A percentile compares a stretch with the other conserved stretches of the same genome.
Evolutionary conservation across 116 monocot genomes (phyloP).

Genomic region (Phalaenopsis hybrid): DNA sequence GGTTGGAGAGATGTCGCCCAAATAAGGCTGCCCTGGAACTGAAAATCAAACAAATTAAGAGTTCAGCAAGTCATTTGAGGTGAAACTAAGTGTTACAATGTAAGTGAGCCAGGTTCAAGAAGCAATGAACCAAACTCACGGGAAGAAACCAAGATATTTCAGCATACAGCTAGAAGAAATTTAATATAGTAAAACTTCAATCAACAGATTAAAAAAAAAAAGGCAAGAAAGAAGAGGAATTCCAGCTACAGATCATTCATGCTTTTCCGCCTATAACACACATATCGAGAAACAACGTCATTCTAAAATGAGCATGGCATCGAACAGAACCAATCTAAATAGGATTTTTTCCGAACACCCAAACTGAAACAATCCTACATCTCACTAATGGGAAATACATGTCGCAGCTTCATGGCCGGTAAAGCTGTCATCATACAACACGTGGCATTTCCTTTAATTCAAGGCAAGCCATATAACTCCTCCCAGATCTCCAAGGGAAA

Average conservation of each 20-base stretch:
- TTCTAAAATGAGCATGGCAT: too few species aligned
- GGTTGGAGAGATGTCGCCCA: constrained; percentile 30
- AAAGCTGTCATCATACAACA: too few species aligned
- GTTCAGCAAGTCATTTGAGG: not conserved
- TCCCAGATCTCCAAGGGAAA: too few species aligned
- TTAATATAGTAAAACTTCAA: not conserved
- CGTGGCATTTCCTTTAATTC: too few species aligned
- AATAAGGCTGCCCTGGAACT: constrained; percentile 82
- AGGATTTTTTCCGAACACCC: too few species aligned
- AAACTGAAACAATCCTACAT: too few species aligned
- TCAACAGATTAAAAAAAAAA: not conserved
- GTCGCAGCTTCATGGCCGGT: too few species aligned
- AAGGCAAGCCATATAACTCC: too few species aligned
- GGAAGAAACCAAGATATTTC: not conserved
- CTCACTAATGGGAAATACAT: too few species aligned
- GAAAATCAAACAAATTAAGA: constrained; percentile 1
- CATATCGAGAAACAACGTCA: too few species aligned
- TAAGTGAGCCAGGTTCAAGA: not conserved
- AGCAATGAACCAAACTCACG: not conserved
- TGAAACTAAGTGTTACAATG: not conserved
- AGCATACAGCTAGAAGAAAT: not conserved
- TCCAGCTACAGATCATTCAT: not conserved
- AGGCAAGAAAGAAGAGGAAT: not conserved
- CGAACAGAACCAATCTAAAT: too few species aligned
- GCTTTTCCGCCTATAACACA: not conserved